phyloP scores from a whole-genome alignment of 2,329 filamentous ascomycete species.

The Neurospora sp. region DNA sequence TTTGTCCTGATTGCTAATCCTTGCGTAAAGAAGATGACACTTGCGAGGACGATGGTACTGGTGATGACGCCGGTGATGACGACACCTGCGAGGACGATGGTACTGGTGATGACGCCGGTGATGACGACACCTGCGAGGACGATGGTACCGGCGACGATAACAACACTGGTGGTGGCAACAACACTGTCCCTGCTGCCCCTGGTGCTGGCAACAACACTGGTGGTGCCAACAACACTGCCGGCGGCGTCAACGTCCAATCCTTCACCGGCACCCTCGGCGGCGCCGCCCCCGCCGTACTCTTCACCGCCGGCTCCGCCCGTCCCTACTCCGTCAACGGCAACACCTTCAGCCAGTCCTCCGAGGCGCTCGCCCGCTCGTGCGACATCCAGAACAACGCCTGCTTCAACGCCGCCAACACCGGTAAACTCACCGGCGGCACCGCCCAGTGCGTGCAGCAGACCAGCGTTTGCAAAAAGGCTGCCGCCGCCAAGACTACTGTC shows the following conservation, averaged over 20 bases:
- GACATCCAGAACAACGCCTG: constrained; percentile 41
- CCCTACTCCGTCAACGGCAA: constrained; percentile 44
- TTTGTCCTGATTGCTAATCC: not conserved
- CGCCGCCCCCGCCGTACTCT: constrained; percentile 30
- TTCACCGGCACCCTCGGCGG: constrained; percentile 36
- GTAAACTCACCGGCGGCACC: constrained; percentile 26
- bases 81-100: constrained; percentile 26
- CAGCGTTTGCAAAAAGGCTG: constrained; percentile 23
- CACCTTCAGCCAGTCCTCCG: constrained; percentile 34
- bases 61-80: not conserved
- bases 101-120: constrained; percentile 6
- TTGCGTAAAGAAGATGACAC: not conserved
- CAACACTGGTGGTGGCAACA: constrained; percentile 1
- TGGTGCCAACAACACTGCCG: constrained; percentile 3
- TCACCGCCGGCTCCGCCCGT: constrained; percentile 23
- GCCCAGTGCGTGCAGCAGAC: constrained; percentile 34
- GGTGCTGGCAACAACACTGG: constrained; percentile 1
- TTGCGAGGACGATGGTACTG: constrained; percentile 12
- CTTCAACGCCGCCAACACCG: constrained; percentile 37
- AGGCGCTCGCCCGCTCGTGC: constrained; percentile 37
- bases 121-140: constrained; percentile 7
- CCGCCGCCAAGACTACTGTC: constrained; percentile 7
- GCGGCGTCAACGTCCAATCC: constrained; percentile 29
- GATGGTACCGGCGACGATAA: constrained; percentile 1
- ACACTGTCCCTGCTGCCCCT: too few relatives aligned